Evolutionary conservation across 768 basidiomycete species (phyloP), one percentile per base, ranked within the genome.

Genomic region (Galerina sulciceps): DNA sequence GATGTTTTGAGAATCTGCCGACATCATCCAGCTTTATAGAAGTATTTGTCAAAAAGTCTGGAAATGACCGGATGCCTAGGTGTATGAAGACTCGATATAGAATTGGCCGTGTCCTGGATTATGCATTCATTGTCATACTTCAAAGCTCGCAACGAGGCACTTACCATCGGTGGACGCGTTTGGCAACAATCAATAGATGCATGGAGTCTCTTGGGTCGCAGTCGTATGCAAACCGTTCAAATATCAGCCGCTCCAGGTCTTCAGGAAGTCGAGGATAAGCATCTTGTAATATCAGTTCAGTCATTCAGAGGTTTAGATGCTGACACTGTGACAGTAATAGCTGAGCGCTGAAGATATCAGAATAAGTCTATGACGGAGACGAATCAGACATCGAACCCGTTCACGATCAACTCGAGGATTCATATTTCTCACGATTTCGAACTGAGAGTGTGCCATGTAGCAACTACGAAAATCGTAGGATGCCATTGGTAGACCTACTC

Each of bases 221-320:
- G 10, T 54, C 53, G 4, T 4, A n/a, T 2, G 53, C 53, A n/a
- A 41, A 41, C 2, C 4, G 22, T 18, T 44, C 53, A n/a, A 54
- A 54, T 20, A 54, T 43, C n/a, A 54, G 13, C 14, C 53, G 53
- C 53, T 54, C 53, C 3, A 54, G 41, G n/a, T 54, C 53, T 34
- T 42, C n/a, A 15, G 53, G 41, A 3, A 54, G 53, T n/a, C 15
- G 36, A 10, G 49, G 49, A 5, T 11, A 20, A 23, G 4, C 43
- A n/a, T 44, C 43, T 11, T 44, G 43, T 22, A 31, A 31, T 31
- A 5, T 8, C 26, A 31, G 26, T 8, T 31, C 26, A 8, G 26
- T 31, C 26, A 31, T 31, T 31, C 5, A 31, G 26, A 31, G 26
- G 26, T 31, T 31, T 8, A n/a, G n/a, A n/a, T n/a, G n/a, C n/a